A percentile compares a stretch with the other conserved stretches of the same genome.
These are phyloP conservation scores for Pseudogymnoascus sp. DNA, from an alignment of 2,329 filamentous ascomycete species.

Conservation along the genomic window DNA sequence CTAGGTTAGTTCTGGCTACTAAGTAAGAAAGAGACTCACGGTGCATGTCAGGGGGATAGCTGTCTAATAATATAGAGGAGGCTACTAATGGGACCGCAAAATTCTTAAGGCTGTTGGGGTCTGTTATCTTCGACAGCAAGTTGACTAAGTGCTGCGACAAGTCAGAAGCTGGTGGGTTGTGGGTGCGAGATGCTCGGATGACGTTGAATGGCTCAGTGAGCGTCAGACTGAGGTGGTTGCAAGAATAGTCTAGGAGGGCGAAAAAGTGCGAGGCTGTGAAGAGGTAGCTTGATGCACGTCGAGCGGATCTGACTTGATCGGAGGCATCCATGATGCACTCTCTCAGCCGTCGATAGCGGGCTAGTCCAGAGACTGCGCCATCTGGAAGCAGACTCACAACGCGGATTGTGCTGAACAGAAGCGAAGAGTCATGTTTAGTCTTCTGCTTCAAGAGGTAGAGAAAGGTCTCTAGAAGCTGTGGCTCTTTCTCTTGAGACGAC, in stretches of 20 bases:
- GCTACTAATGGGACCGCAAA: conserved; percentile 23
- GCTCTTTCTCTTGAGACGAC: conserved; percentile 15
- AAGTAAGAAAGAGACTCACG: conserved; percentile 14
- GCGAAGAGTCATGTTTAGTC: conserved; percentile 18
- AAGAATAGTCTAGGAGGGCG: conserved; percentile 19
- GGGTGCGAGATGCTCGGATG: conserved; percentile 17
- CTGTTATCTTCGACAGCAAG: conserved; percentile 19
- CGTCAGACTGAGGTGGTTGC: conserved; percentile 15
- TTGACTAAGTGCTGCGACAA: conserved; percentile 20
- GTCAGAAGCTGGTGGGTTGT: conserved; percentile 20
- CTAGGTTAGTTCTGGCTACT: conserved; percentile 6
- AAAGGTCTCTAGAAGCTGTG: conserved; percentile 21
- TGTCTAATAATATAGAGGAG: conserved; percentile 23
- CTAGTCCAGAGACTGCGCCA: conserved; percentile 12
- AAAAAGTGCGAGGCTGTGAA: conserved; percentile 22
- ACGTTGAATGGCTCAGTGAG: conserved; percentile 20
- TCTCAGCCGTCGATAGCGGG: conserved; percentile 19
- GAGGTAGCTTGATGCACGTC: conserved; percentile 14
- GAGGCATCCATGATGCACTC: conserved; percentile 19
- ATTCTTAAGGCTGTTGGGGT: conserved; percentile 17
- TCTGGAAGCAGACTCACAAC: conserved; percentile 20
- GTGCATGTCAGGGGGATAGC: conserved; percentile 20
- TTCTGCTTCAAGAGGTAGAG: conserved; percentile 22
- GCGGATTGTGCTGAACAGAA: conserved; percentile 20
- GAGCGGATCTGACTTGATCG: conserved; percentile 18